Base-by-base conservation (phyloP, 345 rosid genomes). In the Durio zibethinus region DNA sequence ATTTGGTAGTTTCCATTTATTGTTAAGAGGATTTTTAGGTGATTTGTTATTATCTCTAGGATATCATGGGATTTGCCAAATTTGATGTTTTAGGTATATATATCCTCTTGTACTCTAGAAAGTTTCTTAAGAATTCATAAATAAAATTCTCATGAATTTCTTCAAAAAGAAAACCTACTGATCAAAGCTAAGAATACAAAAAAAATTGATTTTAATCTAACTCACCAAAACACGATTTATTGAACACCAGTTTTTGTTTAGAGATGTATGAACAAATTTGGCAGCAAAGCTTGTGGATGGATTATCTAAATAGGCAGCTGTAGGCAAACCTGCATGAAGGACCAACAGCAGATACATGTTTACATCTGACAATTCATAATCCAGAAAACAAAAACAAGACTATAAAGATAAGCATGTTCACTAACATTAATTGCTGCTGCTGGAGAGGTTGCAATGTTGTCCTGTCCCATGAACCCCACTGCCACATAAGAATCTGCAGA, bases 251-350 rank as follows among this genome's bases (percentile, higher is more conserved):
- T 93, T 92, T 82, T 96, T 96, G 88, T 96, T 96, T 10, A 96
- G 84, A 63, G 99, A 96, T 40, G 98, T 85, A 83, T 96, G 99
- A 73, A 93, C 99, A 90, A 92, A 92, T 80, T 96, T 96, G 65
- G 98, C 93, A 62, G 95, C 89, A 87, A 92, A 96, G 83, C 98
- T 92, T 76, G 97, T 90, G 40, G 98, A 96, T 82, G 99, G 97
- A 78, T 96, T 96, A 82, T 96, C 99, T 16, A 96, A 84, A 85
- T 93, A 91, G 31, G 97, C 97, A 88, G 85, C 88, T 18, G 97
- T 43, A 11, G 99, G 99, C 83, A 93, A 83, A 91, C 80, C 99
- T 96, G 89, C 85, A 88, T 48, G 75, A 83, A 68, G 61, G 72
- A 70, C 38, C 67, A 82, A 78, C 11, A 67, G 15, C 79, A 47